Evolutionary conservation across 331 rosid species (phyloP).

Genomic region (Rhamnella rubrinervis): DNA sequence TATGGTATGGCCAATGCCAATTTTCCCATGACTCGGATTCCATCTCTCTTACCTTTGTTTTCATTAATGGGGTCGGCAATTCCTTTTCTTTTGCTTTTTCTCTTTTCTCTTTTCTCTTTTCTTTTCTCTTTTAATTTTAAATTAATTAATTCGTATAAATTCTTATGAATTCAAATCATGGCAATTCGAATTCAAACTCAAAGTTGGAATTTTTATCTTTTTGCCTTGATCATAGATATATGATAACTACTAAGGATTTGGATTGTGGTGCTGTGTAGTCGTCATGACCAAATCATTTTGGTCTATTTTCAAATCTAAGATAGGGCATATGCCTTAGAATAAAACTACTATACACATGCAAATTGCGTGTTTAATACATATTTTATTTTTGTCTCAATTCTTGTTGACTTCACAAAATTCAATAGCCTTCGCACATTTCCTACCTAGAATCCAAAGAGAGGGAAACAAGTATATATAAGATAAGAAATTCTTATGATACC

Average conservation of each 20-base stretch:
- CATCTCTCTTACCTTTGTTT: background rate
- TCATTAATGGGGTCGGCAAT: background rate
- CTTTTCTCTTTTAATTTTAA: background rate
- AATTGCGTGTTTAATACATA: background rate
- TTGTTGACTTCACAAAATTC: background rate
- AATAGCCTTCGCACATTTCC: background rate
- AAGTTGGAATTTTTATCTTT: too few relatives aligned
- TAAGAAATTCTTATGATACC: background rate
- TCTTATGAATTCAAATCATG: too few relatives aligned
- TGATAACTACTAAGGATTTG: too few relatives aligned
- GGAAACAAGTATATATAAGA: too few relatives aligned
- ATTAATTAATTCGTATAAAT: too few relatives aligned
- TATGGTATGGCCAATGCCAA: background rate
- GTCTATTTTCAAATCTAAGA: too few relatives aligned
- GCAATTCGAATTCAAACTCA: too few relatives aligned
- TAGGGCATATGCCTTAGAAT: background rate
- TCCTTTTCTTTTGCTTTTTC: background rate
- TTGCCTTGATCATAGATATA: too few relatives aligned
- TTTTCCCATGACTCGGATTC: background rate
- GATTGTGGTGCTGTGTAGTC: too few relatives aligned
- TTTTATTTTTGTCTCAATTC: background rate
- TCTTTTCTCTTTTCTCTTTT: background rate
- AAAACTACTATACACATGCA: background rate
- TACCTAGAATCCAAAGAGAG: background rate
- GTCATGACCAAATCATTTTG: too few relatives aligned